Evolutionary conservation across 345 rosid species (phyloP).

Genomic region (Crucihimalaya himalaica): DNA sequence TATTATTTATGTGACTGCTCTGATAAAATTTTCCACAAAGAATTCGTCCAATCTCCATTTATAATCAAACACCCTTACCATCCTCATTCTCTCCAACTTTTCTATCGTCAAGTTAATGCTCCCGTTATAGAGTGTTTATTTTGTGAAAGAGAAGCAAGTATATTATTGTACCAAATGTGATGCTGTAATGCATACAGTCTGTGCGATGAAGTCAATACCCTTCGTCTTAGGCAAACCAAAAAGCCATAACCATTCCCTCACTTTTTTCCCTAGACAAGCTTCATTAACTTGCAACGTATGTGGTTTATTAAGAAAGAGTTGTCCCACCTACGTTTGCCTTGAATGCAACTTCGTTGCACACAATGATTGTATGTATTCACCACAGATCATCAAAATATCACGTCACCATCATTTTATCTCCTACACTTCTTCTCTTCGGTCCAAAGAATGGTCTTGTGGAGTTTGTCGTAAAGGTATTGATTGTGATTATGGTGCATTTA

Average conservation of each 20-base stretch:
- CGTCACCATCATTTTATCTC: too few relatives aligned
- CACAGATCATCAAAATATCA: conserved; percentile 3
- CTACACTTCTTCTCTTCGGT: background rate
- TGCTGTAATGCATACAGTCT: background rate
- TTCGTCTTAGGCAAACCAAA: background rate
- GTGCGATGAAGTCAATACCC: background rate
- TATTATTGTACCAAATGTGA: background rate
- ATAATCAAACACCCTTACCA: conserved; percentile 15
- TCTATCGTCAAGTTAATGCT: background rate
- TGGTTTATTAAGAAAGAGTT: background rate
- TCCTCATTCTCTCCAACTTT: background rate
- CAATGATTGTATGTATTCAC: background rate
- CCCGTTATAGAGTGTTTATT: background rate
- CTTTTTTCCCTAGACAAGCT: background rate
- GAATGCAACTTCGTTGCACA: conserved; percentile 3
- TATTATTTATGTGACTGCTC: background rate
- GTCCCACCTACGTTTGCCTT: background rate
- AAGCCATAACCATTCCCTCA: conserved; percentile 2
- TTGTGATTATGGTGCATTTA: background rate
- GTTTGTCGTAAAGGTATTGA: conserved; percentile 1
- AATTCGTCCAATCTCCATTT: conserved; percentile 3
- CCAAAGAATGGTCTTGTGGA: conserved; percentile 1
- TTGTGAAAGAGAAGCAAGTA: background rate
- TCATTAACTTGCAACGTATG: conserved; percentile 12
- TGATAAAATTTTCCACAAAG: background rate